Conservation (phyloP, 2,329 filamentous ascomycete species). For the Cercospora canescens region DNA sequence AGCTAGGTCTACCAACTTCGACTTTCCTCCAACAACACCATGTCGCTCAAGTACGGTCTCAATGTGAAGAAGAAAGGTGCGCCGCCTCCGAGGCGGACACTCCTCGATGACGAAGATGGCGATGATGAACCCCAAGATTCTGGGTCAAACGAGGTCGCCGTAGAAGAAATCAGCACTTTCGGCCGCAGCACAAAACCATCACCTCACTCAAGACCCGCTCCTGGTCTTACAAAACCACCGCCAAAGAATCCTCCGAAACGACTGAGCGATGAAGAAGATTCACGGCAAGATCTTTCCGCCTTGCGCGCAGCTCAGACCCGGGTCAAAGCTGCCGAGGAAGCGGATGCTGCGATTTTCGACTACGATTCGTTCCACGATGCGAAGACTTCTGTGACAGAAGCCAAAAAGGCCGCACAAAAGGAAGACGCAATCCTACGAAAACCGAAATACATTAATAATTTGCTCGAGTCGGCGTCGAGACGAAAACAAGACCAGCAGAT, state of each 20-base stretch:
- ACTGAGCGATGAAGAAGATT: constrained; percentile 38
- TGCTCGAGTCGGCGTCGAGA: constrained; percentile 71
- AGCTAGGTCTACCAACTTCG: constrained; percentile 2
- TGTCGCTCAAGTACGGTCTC: constrained; percentile 39
- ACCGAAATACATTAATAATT: constrained; percentile 76
- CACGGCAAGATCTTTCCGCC: constrained; percentile 62
- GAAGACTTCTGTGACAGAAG: constrained; percentile 59
- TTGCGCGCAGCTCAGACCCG: constrained; percentile 57
- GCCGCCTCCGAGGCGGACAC: constrained; percentile 23
- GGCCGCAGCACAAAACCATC: constrained; percentile 49
- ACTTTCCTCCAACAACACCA: constrained; percentile 19
- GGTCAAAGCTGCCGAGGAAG: constrained; percentile 62
- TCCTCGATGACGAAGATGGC: constrained; percentile 32
- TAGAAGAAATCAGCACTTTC: constrained; percentile 57
- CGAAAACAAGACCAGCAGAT: constrained; percentile 76
- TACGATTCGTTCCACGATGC: constrained; percentile 83
- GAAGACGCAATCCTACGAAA: constrained; percentile 60
- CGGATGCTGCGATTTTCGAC: constrained; percentile 78
- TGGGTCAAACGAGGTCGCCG: constrained; percentile 39
- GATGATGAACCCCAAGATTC: constrained; percentile 22
- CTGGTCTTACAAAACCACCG: constrained; percentile 32
- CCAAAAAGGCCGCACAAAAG: constrained; percentile 56
- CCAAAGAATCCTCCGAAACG: constrained; percentile 45
- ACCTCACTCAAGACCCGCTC: constrained; percentile 30
- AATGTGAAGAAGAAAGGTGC: constrained; percentile 35